A percentile compares a stretch with the other conserved stretches of the same genome.
Conservation (phyloP, 225 moss, liverwort and hornwort species). For the Bryoerythrophyllum caledonicum region DNA sequence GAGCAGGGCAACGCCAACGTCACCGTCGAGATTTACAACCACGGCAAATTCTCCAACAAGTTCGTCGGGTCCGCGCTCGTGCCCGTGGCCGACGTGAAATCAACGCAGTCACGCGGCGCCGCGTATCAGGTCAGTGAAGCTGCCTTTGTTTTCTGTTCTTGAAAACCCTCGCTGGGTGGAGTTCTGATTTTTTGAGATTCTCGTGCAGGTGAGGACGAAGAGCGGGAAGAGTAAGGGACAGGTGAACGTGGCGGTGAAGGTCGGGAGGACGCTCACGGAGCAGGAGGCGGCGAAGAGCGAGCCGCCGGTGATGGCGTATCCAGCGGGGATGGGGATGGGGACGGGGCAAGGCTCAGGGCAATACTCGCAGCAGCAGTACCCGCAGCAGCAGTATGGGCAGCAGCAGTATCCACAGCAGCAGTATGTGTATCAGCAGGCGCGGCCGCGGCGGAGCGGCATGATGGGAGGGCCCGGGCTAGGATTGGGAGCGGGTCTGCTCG, state of each 20-base stretch:
- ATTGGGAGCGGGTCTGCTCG: conserved; percentile 45
- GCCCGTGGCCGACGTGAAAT: conserved; percentile 42
- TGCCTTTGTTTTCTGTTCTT: not conserved
- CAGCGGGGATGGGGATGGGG: conserved; percentile 18
- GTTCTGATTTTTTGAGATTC: not conserved
- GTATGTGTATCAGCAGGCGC: conserved; percentile 41
- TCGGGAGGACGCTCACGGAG: conserved; percentile 33
- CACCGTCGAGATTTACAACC: conserved; percentile 69
- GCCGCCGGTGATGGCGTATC: conserved; percentile 36
- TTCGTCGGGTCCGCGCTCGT: conserved; percentile 54
- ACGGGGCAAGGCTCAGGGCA: conserved; percentile 19
- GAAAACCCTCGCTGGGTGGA: too few species aligned
- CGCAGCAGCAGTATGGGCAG: conserved; percentile 19
- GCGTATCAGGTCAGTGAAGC: conserved; percentile 17
- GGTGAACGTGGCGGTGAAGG: conserved; percentile 30
- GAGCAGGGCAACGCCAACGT: conserved; percentile 42
- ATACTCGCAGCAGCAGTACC: conserved; percentile 2
- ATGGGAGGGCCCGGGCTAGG: conserved; percentile 36
- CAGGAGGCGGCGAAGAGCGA: conserved; percentile 25
- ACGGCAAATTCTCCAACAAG: conserved; percentile 61
- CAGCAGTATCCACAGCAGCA: conserved; percentile 29
- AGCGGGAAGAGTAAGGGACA: conserved; percentile 42
- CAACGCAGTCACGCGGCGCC: not conserved
- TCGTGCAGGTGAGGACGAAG: conserved; percentile 37
- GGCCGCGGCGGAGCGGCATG: conserved; percentile 18